Conservation (phyloP, 75 land plant species). For the Sequoia sempervirens region DNA sequence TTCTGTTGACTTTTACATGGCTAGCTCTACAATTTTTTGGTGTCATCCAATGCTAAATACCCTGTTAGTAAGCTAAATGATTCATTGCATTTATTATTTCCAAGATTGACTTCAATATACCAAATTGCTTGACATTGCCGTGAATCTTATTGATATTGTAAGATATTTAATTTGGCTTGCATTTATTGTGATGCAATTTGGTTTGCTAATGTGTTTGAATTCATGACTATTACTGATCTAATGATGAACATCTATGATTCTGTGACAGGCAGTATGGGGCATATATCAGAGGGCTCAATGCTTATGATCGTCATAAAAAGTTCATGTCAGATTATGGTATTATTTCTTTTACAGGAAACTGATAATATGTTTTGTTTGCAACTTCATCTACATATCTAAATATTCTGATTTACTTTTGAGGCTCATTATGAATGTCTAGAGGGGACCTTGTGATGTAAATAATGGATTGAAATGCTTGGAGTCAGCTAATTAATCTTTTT, state of each 20-base stretch:
- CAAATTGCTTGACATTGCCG: not conserved
- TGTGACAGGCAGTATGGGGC: slow-evolving; percentile 70
- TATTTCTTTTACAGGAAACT: not conserved
- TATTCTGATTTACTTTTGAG: not conserved
- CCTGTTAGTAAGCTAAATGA: not conserved
- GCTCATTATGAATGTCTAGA: not conserved
- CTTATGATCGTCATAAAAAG: slow-evolving; percentile 84
- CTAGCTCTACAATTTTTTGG: not conserved
- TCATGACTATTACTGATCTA: not conserved
- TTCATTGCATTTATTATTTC: not conserved
- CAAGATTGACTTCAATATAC: not conserved
- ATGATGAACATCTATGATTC: not conserved
- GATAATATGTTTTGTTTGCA: not conserved
- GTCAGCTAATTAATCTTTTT: not conserved
- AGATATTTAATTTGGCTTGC: not conserved
- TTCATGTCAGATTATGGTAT: slow-evolving; percentile 79
- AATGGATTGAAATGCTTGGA: not conserved
- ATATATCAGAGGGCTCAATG: slow-evolving; percentile 77
- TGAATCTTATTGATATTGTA: not conserved
- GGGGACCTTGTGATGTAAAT: not conserved
- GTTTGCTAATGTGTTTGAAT: not conserved
- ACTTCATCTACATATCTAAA: not conserved
- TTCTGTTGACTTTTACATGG: not conserved
- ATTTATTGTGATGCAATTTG: not conserved
- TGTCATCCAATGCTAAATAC: not conserved